These are phyloP conservation scores for Cyberlindnera japonica DNA, from an alignment of 805 yeast species.

Conservation along the genomic window DNA sequence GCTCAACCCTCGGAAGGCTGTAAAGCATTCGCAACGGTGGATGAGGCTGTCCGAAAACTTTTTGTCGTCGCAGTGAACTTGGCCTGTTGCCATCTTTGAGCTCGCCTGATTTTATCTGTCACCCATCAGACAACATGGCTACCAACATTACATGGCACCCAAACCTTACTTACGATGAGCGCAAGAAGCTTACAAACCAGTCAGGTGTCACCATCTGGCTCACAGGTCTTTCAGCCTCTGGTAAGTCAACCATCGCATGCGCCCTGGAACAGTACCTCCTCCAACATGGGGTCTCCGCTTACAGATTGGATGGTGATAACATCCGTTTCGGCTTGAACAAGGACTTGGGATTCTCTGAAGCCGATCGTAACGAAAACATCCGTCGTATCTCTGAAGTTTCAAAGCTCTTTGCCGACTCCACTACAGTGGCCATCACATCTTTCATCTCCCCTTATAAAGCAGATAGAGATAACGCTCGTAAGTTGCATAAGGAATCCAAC, in stretches of 20 bases:
- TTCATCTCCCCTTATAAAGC: constrained; percentile 87
- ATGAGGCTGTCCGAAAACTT: neutral
- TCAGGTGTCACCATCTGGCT: constrained; percentile 91
- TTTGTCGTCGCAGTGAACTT: neutral
- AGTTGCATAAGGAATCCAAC: constrained; percentile 68
- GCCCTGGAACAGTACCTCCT: constrained; percentile 83
- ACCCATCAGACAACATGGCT: constrained; percentile 54
- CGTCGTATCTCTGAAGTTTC: constrained; percentile 94
- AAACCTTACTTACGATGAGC: constrained; percentile 80
- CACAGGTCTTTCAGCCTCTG: constrained; percentile 93
- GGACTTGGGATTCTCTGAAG: constrained; percentile 89
- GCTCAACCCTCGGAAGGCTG: neutral
- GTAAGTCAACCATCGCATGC: constrained; percentile 86
- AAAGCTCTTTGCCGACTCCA: constrained; percentile 90
- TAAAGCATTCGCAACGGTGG: neutral
- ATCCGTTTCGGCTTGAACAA: constrained; percentile 92
- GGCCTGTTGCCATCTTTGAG: too few relatives aligned
- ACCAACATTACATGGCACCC: constrained; percentile 96
- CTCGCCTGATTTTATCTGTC: neutral
- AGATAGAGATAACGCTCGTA: constrained; percentile 84
- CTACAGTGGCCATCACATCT: constrained; percentile 81
- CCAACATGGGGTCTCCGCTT: constrained; percentile 65
- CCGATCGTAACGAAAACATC: constrained; percentile 91
- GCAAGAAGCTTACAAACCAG: constrained; percentile 68
- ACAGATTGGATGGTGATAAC: constrained; percentile 93